These are phyloP conservation scores for Stagonosporopsis tanaceti DNA, from an alignment of 2,329 filamentous ascomycete genomes.

Conservation along the genomic window DNA sequence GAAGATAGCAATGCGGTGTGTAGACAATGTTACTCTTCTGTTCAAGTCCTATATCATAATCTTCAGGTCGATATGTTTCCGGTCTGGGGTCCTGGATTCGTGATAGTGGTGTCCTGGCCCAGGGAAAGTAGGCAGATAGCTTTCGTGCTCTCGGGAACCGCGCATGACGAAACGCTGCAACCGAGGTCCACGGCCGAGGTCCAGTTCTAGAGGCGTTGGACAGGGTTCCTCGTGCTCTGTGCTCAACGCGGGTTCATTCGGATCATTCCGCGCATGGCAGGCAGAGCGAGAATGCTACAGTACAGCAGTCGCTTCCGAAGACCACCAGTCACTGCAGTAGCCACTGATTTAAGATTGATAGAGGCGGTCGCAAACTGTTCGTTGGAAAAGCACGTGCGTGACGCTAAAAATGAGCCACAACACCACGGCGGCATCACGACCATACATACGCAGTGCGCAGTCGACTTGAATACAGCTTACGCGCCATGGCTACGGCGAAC, in stretches of 20 bases:
- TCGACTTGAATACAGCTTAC: conserved; percentile 11
- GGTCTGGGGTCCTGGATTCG: neutral
- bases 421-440: conserved; percentile 29
- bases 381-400: conserved; percentile 25
- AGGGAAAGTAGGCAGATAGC: conserved; percentile 25
- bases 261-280: neutral
- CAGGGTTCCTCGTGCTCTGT: conserved; percentile 8
- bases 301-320: neutral
- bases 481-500: conserved; percentile 10
- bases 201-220: conserved; percentile 19
- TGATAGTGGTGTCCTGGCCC: conserved; percentile 4
- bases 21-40: neutral
- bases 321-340: neutral
- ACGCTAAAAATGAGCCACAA: conserved; percentile 31
- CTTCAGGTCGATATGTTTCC: neutral
- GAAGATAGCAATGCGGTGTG: conserved; percentile 6
- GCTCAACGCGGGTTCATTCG: conserved; percentile 4
- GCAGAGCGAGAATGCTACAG: neutral
- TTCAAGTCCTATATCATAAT: conserved; percentile 7
- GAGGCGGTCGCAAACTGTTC: conserved; percentile 15
- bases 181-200: conserved; percentile 49
- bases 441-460: conserved; percentile 1
- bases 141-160: conserved; percentile 28
- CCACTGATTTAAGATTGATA: neutral
- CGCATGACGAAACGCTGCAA: conserved; percentile 38